These are phyloP conservation scores for Anisodus tanguticus DNA, from an alignment of 257 asterid species.

Conservation along the genomic window DNA sequence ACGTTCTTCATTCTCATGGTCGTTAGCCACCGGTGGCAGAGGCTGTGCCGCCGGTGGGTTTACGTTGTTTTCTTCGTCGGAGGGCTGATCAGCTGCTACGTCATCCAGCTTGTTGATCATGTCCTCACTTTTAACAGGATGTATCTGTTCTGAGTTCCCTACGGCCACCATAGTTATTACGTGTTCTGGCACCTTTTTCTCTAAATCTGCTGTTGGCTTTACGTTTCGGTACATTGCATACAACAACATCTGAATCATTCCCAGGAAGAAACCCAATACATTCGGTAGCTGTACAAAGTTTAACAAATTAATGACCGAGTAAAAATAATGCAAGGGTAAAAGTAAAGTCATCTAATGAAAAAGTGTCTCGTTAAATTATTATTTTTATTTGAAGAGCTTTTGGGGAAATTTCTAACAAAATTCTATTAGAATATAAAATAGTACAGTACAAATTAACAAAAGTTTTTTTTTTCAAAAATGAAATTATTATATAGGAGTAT, in stretches of 20 bases:
- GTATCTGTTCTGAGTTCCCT: slow-evolving; percentile 45
- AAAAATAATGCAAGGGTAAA: background rate
- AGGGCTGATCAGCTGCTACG: background rate
- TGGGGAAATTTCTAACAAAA: background rate
- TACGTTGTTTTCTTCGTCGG: background rate
- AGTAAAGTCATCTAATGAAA: background rate
- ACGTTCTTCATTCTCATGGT: background rate
- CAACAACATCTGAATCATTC: slow-evolving; percentile 66
- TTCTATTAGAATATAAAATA: background rate
- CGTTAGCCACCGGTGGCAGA: background rate
- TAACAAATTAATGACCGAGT: background rate
- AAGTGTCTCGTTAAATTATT: background rate
- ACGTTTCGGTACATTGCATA: slow-evolving; percentile 59
- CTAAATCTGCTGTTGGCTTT: slow-evolving; percentile 35
- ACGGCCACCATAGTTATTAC: slow-evolving; percentile 46
- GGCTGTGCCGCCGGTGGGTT: background rate
- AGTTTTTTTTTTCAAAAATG: background rate
- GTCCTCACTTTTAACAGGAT: slow-evolving; percentile 34
- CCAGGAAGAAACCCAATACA: slow-evolving; percentile 70
- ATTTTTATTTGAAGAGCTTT: background rate
- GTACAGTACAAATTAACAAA: background rate
- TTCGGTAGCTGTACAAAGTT: slow-evolving; percentile 61
- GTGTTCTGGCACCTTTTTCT: slow-evolving; percentile 42
- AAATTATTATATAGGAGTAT: no score
- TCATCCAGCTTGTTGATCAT: background rate